Base-by-base conservation (phyloP, 257 asterid species). In the Lavandula angustifolia region DNA sequence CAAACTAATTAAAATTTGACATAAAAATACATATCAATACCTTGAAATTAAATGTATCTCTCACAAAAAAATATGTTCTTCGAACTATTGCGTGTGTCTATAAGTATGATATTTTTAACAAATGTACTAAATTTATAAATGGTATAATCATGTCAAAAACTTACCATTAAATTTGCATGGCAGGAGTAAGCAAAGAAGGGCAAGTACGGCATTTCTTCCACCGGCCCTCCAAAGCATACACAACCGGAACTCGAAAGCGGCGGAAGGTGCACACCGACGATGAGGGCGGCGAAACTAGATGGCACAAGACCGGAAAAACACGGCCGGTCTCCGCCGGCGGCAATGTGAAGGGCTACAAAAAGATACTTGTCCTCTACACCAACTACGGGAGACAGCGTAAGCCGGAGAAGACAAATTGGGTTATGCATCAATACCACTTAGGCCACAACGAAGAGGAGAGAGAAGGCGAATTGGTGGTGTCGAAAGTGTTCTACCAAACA, bases 251-350 rank as follows among this genome's bases (percentile, higher is more conserved):
- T 3, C 72, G 98, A 55, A 91, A 91, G 52, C 84, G 98, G 27
- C 64, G 98, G 11, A 91, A 88, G 75, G 98, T 91, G 3, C 84
- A 84, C 86, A 81, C 86, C 0, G 98, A 87, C 12, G 76, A 74
- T 0, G 92, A 85, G 6, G 94, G 85, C 0, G 92, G 94, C 11
- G 98, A 91, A 60, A 91, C 98, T 37, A 62, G 98, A 8, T 91
- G 98, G 98, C 98, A 91, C 75, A 91, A 91, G 67, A 91, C 98
- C 0, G 98, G 98, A 54, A 91, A 91, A 17, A 91, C 98, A 0
- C 58, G 98, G 42, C 85, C 90, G 0, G 79, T 91, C 11, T 70
- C 83, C 0, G 16, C 73, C 1, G 46, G 67, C 6, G 81, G 86
- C 0, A 59, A 17, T n/a, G 8, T 83, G 8, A 84, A 75, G 69